Evolutionary conservation across 371 early-diverging fungal genomes (phyloP), one percentile per base, ranked within the genome.

Genomic region (Nematocida major): DNA sequence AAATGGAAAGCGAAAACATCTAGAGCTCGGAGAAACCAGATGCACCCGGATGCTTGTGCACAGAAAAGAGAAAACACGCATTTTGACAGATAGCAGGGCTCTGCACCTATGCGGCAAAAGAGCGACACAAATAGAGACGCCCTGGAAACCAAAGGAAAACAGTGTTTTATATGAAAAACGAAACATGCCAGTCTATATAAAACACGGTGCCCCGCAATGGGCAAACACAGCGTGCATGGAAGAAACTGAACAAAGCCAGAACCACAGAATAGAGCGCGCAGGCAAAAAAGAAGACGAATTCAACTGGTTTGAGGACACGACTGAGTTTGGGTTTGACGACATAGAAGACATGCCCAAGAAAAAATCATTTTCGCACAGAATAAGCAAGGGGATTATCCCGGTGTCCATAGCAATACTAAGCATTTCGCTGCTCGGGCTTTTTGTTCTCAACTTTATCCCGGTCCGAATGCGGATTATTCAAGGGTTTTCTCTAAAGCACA

Each of bases 281-380:
- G n/a, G 42, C 38, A 26, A 66, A 59, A 18, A 47, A 26, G 51
- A 42, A 32, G 48, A 82, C 9, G 69, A 80, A 30, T 82, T 82
- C 67, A 65, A 80, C 36, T 82, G 82, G 82, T 67, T 77, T 69
- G 82, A 80, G 50, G 82, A 78, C n/a, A 66, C 69, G 11, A 66
- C 62, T 53, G 82, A 82, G 28, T 65, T 70, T 68, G 82, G 77
- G 15, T 77, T 68, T 13, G 80, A 80, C 13, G 82, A 82, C 36
- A 54, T 78, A 26, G 62, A 59, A 18, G 62, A 63, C 3, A 9
- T 40, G 3, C 80, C 80, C 1, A 50, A 36, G 20, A 34, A 49
- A 1, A 32, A 45, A 40, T 32, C 43, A 15, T 34, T 9, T 13
- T 42, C 42, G 3, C 34, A 61, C 40, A 50, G 22, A n/a, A 78